Conservation (phyloP, 2,329 filamentous ascomycete species). For the Cladobotryum protrusum region DNA sequence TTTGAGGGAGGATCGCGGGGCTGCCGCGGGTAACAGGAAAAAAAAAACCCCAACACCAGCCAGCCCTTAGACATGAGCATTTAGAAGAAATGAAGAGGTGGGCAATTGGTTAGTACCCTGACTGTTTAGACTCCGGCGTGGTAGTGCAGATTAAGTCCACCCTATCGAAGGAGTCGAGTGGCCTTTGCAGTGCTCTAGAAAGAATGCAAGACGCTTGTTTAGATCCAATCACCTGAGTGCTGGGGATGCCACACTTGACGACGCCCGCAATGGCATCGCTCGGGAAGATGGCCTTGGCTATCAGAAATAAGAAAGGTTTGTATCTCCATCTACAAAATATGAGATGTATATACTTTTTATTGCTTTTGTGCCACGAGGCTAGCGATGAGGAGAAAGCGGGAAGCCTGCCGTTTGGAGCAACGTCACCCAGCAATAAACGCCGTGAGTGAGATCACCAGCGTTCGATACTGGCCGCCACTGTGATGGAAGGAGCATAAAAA, state of each 20-base stretch:
- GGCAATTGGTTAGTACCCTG: neutral
- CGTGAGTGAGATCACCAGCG: no score
- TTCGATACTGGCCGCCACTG: no score
- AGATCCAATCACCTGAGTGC: neutral
- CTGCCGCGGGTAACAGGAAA: conserved; percentile 7
- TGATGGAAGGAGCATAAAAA: no score
- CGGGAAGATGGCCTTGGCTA: no score
- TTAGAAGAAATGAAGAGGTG: neutral
- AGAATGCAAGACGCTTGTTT: neutral
- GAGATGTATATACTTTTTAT: neutral
- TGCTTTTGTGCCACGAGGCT: neutral
- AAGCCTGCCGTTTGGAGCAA: neutral
- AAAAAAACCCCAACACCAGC: neutral
- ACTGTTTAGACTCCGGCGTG: neutral
- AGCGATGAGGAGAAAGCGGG: neutral
- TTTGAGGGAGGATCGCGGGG: conserved; percentile 3
- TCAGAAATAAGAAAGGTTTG: neutral
- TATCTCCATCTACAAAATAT: neutral
- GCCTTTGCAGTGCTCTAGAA: neutral
- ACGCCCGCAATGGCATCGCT: neutral
- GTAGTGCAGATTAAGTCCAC: neutral
- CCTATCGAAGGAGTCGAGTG: neutral
- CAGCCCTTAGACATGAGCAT: no score
- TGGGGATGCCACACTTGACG: neutral
- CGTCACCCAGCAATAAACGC: no score